Conservation (phyloP, 495 filamentous ascomycete species). For the Pseudomonodictys pantanalensis region DNA sequence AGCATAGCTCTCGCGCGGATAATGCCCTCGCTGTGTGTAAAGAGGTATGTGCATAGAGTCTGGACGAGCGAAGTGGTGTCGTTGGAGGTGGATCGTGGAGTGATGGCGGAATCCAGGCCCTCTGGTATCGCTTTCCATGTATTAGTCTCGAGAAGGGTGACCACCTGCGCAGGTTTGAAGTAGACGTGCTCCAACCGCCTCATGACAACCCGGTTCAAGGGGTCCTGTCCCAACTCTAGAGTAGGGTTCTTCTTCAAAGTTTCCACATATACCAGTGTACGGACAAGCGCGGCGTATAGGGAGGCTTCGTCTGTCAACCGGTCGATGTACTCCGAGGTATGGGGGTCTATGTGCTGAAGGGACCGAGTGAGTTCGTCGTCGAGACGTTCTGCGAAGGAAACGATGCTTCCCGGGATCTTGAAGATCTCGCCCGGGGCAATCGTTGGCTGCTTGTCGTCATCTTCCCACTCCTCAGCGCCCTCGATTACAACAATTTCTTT, state of each 20-base stretch:
- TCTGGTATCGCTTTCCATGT: conserved; percentile 81
- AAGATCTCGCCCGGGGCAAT: conserved; percentile 69
- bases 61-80: conserved; percentile 76
- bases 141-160: conserved; percentile 86
- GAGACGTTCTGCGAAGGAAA: conserved; percentile 90
- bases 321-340: conserved; percentile 98
- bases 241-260: conserved; percentile 65
- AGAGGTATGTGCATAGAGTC: conserved; percentile 89
- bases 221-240: conserved; percentile 74
- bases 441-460: conserved; percentile 87
- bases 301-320: conserved; percentile 84
- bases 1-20: conserved; percentile 95
- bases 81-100: conserved; percentile 59
- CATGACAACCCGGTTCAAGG: conserved; percentile 86
- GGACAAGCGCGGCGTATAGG: conserved; percentile 89
- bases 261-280: conserved; percentile 83
- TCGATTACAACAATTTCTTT: conserved; percentile 79
- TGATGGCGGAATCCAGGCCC: conserved; percentile 72
- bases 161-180: conserved; percentile 96
- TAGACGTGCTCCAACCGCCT: conserved; percentile 94
- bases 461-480: conserved; percentile 96
- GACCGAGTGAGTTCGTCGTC: conserved; percentile 97
- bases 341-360: conserved; percentile 93
- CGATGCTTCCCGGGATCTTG: conserved; percentile 87
- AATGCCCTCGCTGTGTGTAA: conserved; percentile 88